Evolutionary conservation across 1,284 basidiomycete species (phyloP).

Genomic region (Fomitopsis betulina): DNA sequence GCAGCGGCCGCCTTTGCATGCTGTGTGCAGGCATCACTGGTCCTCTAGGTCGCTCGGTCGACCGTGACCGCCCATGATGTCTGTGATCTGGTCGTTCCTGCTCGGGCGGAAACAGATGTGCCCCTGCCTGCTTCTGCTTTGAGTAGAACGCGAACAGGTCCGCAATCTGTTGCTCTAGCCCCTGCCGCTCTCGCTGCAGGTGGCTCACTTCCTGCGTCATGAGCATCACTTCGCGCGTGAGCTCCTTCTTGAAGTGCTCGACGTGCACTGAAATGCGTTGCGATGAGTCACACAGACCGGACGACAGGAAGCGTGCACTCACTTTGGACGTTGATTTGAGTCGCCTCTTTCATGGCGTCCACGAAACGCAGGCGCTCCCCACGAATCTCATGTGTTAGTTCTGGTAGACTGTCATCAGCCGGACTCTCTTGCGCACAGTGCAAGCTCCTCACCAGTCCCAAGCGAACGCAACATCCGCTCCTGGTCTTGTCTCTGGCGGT

Average conservation of each 20-base stretch:
- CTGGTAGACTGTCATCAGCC: constrained; percentile 32
- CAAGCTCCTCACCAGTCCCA: constrained; percentile 47
- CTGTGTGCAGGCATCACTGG: not conserved
- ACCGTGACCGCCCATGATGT: not conserved
- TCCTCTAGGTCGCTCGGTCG: not conserved
- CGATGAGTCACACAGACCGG: not conserved
- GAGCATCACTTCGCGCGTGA: constrained; percentile 66
- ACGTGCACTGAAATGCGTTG: constrained; percentile 59
- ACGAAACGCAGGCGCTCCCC: constrained; percentile 82
- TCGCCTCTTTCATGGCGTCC: constrained; percentile 88
- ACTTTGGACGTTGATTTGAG: constrained; percentile 80
- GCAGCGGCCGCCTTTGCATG: not conserved
- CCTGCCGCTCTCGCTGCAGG: constrained; percentile 68
- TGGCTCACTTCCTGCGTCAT: constrained; percentile 75
- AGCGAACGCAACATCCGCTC: constrained; percentile 61
- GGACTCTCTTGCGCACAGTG: too few species aligned
- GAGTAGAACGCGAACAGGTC: constrained; percentile 70
- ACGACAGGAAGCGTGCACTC: constrained; percentile 17
- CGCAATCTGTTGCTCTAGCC: constrained; percentile 68
- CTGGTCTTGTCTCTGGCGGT: constrained; percentile 66
- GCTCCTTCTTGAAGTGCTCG: constrained; percentile 78
- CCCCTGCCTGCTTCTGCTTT: constrained; percentile 52
- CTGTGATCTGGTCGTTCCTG: not conserved
- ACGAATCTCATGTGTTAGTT: constrained; percentile 76
- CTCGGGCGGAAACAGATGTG: not conserved